Percentiles rank a stretch among this genome's conserved stretches.
phyloP scores from a whole-genome alignment of 176 grass and related monocot genomes.

The Metroxylon sagu region DNA sequence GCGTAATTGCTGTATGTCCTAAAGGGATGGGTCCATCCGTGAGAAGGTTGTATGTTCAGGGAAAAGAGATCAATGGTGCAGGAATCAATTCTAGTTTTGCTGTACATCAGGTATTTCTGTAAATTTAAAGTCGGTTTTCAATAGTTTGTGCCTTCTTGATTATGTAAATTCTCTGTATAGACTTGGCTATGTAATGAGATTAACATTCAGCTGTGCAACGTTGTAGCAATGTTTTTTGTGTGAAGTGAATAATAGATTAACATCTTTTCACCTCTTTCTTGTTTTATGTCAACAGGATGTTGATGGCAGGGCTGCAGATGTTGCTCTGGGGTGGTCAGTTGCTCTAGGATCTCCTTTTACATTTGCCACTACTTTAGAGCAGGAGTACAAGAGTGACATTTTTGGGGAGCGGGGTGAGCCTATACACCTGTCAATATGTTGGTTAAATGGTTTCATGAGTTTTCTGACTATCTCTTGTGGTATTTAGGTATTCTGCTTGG shows the following conservation, averaged over 20 bases:
- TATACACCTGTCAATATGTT: not conserved
- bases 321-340: constrained; percentile 80
- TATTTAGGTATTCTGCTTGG: constrained; percentile 60
- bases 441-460: not conserved
- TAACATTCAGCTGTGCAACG: no score
- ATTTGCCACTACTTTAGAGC: constrained; percentile 74
- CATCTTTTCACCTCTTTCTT: not conserved
- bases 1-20: constrained; percentile 47
- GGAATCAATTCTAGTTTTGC: constrained; percentile 83
- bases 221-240: no score
- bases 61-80: constrained; percentile 40
- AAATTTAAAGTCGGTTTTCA: not conserved
- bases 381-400: constrained; percentile 73
- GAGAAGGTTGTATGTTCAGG: no score
- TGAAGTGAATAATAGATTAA: no score
- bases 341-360: constrained; percentile 78
- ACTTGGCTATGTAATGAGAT: no score
- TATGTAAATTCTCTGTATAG: no score
- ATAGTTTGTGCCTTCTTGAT: not conserved
- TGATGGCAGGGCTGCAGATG: constrained; percentile 77
- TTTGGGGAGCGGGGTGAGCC: constrained; percentile 66
- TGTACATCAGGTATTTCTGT: constrained; percentile 52
- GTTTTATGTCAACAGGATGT: constrained; percentile 40
- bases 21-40: no score
- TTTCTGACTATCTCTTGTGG: constrained; percentile 7